These are phyloP conservation scores for Biscogniauxia marginata DNA, from an alignment of 2,329 filamentous ascomycete species.

Conservation along the genomic window DNA sequence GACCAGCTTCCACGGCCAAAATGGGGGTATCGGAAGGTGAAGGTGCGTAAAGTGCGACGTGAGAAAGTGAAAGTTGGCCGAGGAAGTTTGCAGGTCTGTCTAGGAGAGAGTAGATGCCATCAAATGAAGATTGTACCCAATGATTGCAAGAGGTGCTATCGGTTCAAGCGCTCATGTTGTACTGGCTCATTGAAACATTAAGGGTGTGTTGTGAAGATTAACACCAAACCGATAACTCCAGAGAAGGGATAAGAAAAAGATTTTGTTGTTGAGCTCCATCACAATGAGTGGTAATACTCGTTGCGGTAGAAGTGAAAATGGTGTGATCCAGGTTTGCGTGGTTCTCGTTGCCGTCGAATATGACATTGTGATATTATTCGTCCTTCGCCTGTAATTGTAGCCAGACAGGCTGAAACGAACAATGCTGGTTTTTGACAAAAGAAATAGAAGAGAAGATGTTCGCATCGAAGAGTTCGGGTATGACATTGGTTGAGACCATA, in stretches of 20 bases:
- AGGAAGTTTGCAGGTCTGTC: constrained; percentile 2
- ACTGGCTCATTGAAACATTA: constrained; percentile 35
- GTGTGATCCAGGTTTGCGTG: constrained; percentile 15
- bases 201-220: constrained; percentile 19
- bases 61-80: constrained; percentile 4
- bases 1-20: constrained; percentile 8
- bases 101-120: background rate
- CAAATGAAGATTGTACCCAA: background rate
- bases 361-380: constrained; percentile 26
- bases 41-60: constrained; percentile 4
- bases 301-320: constrained; percentile 21
- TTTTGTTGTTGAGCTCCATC: constrained; percentile 23
- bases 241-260: constrained; percentile 18
- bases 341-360: constrained; percentile 23
- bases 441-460: constrained; percentile 30
- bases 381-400: constrained; percentile 29
- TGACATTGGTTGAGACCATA: constrained; percentile 9
- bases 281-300: constrained; percentile 17
- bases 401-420: constrained; percentile 26
- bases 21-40: constrained; percentile 9
- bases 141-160: constrained; percentile 3
- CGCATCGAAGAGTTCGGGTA: constrained; percentile 26
- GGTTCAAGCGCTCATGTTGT: constrained; percentile 9
- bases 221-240: constrained; percentile 32
- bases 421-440: constrained; percentile 33